Evolutionary conservation across 331 rosid genomes (phyloP), one percentile per base, ranked within the genome.

Genomic region (Rosa hybrid): DNA sequence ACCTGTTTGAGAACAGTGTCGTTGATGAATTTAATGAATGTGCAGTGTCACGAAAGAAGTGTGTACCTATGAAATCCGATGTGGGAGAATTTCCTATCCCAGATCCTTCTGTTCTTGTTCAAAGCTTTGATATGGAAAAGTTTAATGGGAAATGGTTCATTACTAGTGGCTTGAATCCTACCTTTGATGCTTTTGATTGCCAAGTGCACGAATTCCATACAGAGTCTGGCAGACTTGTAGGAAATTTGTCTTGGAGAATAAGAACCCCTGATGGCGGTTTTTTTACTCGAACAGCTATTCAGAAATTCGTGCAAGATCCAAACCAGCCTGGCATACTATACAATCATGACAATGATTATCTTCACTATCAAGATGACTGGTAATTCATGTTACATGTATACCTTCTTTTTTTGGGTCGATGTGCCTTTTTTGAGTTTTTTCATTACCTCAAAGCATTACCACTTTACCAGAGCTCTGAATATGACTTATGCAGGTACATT

Each of bases 361-460:
- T 95, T 88, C 94, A 95, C 88, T 90, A 95, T 86, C 92, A 95
- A 86, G 98, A 95, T 86, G 94, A 95, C 80, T 95, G 99, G 99
- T 93, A 90, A 84, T 38, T 62, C 27, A 21, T 13, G 18, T 49
- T 65, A 65, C 18, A 16, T 18, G 17, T 50, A 9, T 41, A 75
- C 67, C 49, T 53, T 45, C 0, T 73, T 45, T 16, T 71, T 54
- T 77, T 63, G 27, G 39, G 14, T 76, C 71, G 73, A 50, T 78
- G 73, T 75, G 67, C 34, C 56, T 77, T 71, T 59, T n/a, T n/a
- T n/a, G n/a, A n/a, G n/a, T n/a, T n/a, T n/a, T 74, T 64, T 45
- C 64, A 50, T 49, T 17, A 77, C 3, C 50, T 68, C 23, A 34
- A 67, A 49, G 67, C 62, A 30, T 38, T 49, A 30, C 34, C 30